These are phyloP conservation scores for Xylaria sp. DNA, from an alignment of 2,329 filamentous ascomycete species.

Conservation along the genomic window DNA sequence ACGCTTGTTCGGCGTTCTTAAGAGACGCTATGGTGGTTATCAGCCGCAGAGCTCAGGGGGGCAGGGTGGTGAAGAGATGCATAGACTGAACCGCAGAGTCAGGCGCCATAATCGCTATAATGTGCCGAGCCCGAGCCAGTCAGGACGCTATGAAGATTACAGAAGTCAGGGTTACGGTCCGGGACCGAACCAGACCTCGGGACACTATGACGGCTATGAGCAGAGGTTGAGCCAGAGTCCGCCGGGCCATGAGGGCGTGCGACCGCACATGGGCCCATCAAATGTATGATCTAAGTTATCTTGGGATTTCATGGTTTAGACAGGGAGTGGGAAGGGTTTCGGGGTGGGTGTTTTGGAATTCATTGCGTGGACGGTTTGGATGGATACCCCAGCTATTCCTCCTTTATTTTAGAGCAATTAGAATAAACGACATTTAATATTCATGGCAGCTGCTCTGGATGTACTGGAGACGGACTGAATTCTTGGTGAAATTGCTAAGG, in stretches of 20 bases:
- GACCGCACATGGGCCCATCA: background rate
- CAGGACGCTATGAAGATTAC: background rate
- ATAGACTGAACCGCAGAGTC: background rate
- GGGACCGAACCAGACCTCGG: no score
- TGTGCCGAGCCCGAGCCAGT: background rate
- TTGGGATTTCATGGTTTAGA: background rate
- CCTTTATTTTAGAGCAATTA: background rate
- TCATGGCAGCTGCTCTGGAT: background rate
- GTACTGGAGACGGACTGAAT: background rate
- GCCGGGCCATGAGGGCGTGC: background rate
- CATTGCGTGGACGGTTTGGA: background rate
- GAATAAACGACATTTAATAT: background rate
- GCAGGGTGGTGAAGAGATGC: background rate
- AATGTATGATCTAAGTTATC: background rate
- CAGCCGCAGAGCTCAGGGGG: slow-evolving; percentile 8
- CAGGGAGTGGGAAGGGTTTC: background rate
- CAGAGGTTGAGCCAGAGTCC: background rate
- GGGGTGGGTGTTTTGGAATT: background rate
- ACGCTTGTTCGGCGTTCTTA: background rate
- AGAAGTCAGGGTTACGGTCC: no score
- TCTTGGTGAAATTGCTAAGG: background rate
- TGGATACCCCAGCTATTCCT: slow-evolving; percentile 4
- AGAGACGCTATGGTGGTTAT: slow-evolving; percentile 13
- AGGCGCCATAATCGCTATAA: background rate
- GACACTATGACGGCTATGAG: no score